A percentile compares a stretch with the other conserved stretches of the same genome.
phyloP scores from a whole-genome alignment of 306 rosid species.

The Dryas drummondii region DNA sequence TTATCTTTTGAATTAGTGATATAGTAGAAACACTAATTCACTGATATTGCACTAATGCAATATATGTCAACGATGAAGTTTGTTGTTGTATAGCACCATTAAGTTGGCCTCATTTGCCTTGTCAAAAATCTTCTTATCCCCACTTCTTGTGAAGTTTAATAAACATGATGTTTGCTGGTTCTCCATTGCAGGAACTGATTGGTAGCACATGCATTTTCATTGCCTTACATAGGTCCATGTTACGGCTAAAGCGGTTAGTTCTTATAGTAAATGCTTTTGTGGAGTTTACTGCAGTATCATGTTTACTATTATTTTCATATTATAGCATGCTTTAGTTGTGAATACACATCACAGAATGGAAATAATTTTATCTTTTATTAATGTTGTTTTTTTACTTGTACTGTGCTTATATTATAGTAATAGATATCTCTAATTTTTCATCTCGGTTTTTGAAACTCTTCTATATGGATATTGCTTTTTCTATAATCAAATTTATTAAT shows the following conservation, averaged over 20 bases:
- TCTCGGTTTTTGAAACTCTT: no score
- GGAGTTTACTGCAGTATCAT: not conserved
- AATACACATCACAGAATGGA: no score
- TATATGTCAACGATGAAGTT: not conserved
- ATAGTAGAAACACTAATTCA: not conserved
- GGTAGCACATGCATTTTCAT: slow-evolving; percentile 70
- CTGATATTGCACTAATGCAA: not conserved
- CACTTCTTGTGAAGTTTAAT: slow-evolving; percentile 1
- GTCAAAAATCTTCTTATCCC: not conserved
- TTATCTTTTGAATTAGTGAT: not conserved
- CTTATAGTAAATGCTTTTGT: not conserved
- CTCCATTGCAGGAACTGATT: slow-evolving; percentile 59
- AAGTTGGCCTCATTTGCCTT: not conserved
- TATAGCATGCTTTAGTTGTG: no score
- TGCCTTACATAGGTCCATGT: slow-evolving; percentile 86
- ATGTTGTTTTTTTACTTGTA: not conserved
- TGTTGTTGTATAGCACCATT: not conserved
- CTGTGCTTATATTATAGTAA: no score
- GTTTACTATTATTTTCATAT: not conserved
- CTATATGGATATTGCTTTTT: no score
- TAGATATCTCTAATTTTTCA: no score
- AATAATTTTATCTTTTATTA: not conserved
- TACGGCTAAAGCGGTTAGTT: slow-evolving; percentile 77
- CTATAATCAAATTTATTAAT: no score
- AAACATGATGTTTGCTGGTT: slow-evolving; percentile 11